Conservation (phyloP, 208 protist species). For the Trypanosomatidae sp. region DNA sequence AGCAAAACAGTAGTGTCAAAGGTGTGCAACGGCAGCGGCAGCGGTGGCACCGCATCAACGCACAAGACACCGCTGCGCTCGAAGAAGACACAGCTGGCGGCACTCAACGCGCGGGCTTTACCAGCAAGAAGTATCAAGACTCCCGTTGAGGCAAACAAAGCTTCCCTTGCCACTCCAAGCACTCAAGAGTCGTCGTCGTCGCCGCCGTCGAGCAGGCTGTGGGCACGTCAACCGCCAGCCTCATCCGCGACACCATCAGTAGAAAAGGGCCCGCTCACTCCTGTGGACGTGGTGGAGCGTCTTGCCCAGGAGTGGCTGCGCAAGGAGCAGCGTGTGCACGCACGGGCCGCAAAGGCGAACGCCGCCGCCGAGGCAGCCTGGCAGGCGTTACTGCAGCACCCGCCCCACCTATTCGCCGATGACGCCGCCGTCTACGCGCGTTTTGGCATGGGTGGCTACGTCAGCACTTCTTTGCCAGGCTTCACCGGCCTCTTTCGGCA, state of each 20-base stretch:
- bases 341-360: conserved; percentile 4
- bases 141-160: too few species aligned
- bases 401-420: conserved; percentile 42
- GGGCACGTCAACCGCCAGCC: too few species aligned
- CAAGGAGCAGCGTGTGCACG: conserved; percentile 4
- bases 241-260: background rate
- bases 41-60: background rate
- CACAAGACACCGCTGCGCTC: background rate
- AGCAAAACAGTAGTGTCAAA: too few species aligned
- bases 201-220: background rate
- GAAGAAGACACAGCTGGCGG: background rate
- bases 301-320: conserved; percentile 18
- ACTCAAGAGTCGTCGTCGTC: background rate
- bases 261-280: conserved; percentile 16
- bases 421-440: conserved; percentile 52
- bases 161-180: background rate
- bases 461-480: conserved; percentile 28
- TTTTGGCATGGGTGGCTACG: conserved; percentile 81
- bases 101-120: conserved; percentile 9
- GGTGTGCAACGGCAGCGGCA: background rate
- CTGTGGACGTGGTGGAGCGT: conserved; percentile 27
- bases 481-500: conserved; percentile 76
- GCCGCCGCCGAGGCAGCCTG: conserved; percentile 13
- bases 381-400: conserved; percentile 33
- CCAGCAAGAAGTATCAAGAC: background rate